Evolutionary conservation across 2,329 filamentous ascomycete genomes (phyloP).

Genomic region (Metarhizium humberi): DNA sequence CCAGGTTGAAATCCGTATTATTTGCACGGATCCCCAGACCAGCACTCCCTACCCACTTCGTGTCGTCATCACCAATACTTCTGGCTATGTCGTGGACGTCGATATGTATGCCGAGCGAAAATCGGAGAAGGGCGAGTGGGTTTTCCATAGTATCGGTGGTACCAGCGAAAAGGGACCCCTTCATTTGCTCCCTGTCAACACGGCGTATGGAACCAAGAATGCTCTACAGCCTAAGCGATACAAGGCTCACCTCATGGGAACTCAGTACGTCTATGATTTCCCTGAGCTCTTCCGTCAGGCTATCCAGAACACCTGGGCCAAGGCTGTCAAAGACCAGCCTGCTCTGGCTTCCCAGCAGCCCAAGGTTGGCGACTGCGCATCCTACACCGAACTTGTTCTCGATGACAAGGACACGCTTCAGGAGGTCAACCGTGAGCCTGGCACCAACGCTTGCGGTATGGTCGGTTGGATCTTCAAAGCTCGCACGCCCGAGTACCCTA

Average conservation of each 20-base stretch:
- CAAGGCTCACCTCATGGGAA: slow-evolving; percentile 98
- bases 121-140: slow-evolving; percentile 95
- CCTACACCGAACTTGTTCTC: slow-evolving; percentile 87
- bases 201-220: slow-evolving; percentile 96
- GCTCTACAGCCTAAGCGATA: slow-evolving; percentile 98
- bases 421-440: slow-evolving; percentile 89
- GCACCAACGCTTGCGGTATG: slow-evolving; percentile 95
- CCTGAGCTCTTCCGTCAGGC: slow-evolving; percentile 98
- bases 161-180: slow-evolving; percentile 92
- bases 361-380: slow-evolving; percentile 79
- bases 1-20: slow-evolving; percentile 94
- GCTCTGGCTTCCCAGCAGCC: slow-evolving; percentile 73
- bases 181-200: slow-evolving; percentile 84
- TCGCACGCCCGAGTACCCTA: slow-evolving; percentile 89
- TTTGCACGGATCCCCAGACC: slow-evolving; percentile 84
- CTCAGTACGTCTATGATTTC: slow-evolving; percentile 99
- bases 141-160: slow-evolving; percentile 95
- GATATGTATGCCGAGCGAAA: slow-evolving; percentile 97
- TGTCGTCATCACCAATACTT: slow-evolving; percentile 96
- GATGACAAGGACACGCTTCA: slow-evolving; percentile 88
- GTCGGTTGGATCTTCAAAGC: slow-evolving; percentile 96
- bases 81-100: slow-evolving; percentile 93
- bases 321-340: slow-evolving; percentile 64
- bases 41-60: slow-evolving; percentile 84
- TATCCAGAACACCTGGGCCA: slow-evolving; percentile 88